Evolutionary conservation across 73 alveolate genomes (phyloP).

Genomic region (Paraurostyla sp.): DNA sequence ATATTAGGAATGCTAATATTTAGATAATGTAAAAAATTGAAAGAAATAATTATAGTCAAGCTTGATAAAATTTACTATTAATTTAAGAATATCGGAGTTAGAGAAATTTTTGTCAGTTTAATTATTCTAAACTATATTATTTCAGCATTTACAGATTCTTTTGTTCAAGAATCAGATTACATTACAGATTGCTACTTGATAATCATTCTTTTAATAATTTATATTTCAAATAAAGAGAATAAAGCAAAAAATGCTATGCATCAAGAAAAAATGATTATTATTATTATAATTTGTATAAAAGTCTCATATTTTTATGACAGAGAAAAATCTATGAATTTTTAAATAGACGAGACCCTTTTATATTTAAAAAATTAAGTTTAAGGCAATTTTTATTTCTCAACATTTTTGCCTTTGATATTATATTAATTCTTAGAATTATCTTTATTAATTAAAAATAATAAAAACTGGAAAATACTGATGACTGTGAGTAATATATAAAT

Average conservation of each 20-base stretch:
- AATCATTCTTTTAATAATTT: neutral
- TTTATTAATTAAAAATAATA: neutral
- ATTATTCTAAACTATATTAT: neutral
- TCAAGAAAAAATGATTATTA: neutral
- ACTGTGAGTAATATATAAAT: neutral
- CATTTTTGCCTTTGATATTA: neutral
- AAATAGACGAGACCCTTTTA: neutral
- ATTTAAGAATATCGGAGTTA: too few species aligned
- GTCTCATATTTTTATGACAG: constrained; percentile 37
- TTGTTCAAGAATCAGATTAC: constrained; percentile 11
- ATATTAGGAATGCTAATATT: too few species aligned
- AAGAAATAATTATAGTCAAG: too few species aligned
- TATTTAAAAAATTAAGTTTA: neutral
- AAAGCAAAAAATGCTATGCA: neutral
- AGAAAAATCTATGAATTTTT: constrained; percentile 46
- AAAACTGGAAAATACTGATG: neutral
- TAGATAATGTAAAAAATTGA: too few species aligned
- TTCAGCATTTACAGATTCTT: constrained; percentile 11
- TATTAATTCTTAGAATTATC: neutral
- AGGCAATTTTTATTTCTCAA: neutral
- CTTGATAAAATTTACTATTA: neutral
- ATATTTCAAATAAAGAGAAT: neutral
- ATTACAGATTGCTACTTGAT: neutral
- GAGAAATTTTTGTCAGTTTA: too few species aligned
- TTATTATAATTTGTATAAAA: neutral